These are phyloP conservation scores for Phalaenopsis aphrodite DNA, from an alignment of 106 monocot species.

Conservation along the genomic window DNA sequence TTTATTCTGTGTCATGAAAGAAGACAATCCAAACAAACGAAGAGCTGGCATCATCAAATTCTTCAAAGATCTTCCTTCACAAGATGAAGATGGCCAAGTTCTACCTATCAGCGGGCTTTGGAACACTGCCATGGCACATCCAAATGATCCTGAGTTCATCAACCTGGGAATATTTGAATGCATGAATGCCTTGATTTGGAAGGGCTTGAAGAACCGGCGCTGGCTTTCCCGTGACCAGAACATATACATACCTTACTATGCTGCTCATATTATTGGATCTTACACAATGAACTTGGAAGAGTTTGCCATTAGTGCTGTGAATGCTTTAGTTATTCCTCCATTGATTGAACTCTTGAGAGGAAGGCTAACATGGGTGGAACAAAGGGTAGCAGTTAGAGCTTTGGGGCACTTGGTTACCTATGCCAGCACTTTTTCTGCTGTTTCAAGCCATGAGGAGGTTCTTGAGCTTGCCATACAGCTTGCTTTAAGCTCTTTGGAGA, in stretches of 20 bases:
- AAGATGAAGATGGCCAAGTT: conserved; percentile 95
- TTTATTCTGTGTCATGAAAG: conserved; percentile 99
- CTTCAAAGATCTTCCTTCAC: conserved; percentile 85
- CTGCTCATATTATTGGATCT: conserved; percentile 97
- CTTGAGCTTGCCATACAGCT: conserved; percentile 91
- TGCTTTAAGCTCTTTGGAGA: conserved; percentile 82
- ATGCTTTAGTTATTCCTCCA: conserved; percentile 87
- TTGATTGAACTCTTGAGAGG: conserved; percentile 91
- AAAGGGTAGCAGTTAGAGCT: conserved; percentile 92
- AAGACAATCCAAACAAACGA: conserved; percentile 73
- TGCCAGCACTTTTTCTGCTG: conserved; percentile 74
- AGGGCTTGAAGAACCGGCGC: conserved; percentile 82
- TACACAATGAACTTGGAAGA: conserved; percentile 99
- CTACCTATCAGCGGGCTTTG: conserved; percentile 95
- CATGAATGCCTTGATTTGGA: conserved; percentile 92
- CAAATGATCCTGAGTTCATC: conserved; percentile 95
- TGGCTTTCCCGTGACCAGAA: conserved; percentile 98
- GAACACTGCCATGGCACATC: conserved; percentile 99
- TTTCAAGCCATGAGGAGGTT: conserved; percentile 78
- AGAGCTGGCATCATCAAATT: conserved; percentile 79
- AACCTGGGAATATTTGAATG: conserved; percentile 96
- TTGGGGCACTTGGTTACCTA: conserved; percentile 92
- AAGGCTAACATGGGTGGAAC: conserved; percentile 97
- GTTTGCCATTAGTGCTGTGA: conserved; percentile 82
- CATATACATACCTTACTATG: conserved; percentile 97